Evolutionary conservation across 805 yeast species (phyloP).

Genomic region (Lipomyces yamadae): DNA sequence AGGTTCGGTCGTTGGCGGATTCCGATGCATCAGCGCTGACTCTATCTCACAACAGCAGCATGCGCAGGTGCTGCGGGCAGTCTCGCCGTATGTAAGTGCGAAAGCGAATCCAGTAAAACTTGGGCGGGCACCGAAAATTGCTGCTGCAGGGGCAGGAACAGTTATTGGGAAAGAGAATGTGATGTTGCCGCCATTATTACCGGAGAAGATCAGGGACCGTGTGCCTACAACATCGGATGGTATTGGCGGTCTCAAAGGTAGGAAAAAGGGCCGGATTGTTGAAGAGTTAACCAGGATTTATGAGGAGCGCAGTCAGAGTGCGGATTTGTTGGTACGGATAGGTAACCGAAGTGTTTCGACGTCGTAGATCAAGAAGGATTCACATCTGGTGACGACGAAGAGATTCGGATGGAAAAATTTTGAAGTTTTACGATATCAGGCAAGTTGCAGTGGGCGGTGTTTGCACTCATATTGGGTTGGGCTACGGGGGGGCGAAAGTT

Average conservation of each 20-base stretch:
- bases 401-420: not conserved
- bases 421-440: not conserved
- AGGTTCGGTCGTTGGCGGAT: conserved; percentile 34
- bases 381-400: not conserved
- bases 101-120: conserved; percentile 4
- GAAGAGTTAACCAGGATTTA: conserved; percentile 34
- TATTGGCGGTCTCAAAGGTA: not conserved
- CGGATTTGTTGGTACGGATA: conserved; percentile 31
- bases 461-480: not conserved
- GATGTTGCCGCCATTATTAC: conserved; percentile 20
- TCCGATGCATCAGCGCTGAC: conserved; percentile 34
- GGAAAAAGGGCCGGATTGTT: conserved; percentile 36
- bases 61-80: conserved; percentile 24
- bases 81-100: conserved; percentile 33
- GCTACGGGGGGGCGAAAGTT: not conserved
- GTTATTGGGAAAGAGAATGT: conserved; percentile 19
- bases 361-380: not conserved
- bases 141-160: not conserved
- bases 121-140: not conserved
- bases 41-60: conserved; percentile 17
- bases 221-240: not conserved
- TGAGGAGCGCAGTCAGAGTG: conserved; percentile 39
- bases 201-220: conserved; percentile 12
- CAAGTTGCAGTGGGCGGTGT: not conserved
- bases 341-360: conserved; percentile 8